These are phyloP conservation scores for Skeletonema costatum DNA, from an alignment of 108 stramenopile species.

Conservation along the genomic window DNA sequence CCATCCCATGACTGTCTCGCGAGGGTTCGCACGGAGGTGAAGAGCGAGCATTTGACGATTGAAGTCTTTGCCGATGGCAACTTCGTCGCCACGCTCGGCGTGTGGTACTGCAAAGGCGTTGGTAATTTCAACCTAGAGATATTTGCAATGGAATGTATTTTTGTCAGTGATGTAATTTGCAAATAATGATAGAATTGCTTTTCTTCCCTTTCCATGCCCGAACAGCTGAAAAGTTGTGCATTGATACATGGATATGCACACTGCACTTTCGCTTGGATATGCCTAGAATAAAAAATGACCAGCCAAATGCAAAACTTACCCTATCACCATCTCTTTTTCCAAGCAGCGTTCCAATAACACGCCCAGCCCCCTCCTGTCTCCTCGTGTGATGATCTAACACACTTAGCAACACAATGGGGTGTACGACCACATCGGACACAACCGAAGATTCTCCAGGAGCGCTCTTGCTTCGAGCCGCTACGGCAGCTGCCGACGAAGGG, in stretches of 20 bases:
- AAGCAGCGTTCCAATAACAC: constrained; percentile 85
- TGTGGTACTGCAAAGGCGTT: constrained; percentile 97
- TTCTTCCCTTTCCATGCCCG: neutral
- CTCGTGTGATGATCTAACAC: constrained; percentile 87
- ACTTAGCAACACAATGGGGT: constrained; percentile 83
- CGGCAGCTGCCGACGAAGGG: neutral
- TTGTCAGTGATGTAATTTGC: neutral
- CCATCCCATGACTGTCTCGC: constrained; percentile 97
- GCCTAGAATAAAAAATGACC: neutral
- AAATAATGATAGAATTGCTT: neutral
- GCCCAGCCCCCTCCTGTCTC: constrained; percentile 72
- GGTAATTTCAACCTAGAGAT: constrained; percentile 82
- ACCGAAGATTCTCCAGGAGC: neutral
- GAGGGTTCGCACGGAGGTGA: constrained; percentile 76
- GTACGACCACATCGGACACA: constrained; percentile 66
- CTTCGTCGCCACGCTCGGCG: constrained; percentile 89
- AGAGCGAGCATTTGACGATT: constrained; percentile 88
- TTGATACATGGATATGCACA: neutral
- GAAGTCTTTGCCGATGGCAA: constrained; percentile 96
- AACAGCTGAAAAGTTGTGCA: neutral
- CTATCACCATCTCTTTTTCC: constrained; percentile 70
- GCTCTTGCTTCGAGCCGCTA: constrained; percentile 1
- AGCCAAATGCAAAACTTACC: constrained; percentile 26
- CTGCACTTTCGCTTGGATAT: neutral
- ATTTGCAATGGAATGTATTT: neutral